Evolutionary conservation across 2,329 filamentous ascomycete species (phyloP).

Genomic region (Trichophyton simii): DNA sequence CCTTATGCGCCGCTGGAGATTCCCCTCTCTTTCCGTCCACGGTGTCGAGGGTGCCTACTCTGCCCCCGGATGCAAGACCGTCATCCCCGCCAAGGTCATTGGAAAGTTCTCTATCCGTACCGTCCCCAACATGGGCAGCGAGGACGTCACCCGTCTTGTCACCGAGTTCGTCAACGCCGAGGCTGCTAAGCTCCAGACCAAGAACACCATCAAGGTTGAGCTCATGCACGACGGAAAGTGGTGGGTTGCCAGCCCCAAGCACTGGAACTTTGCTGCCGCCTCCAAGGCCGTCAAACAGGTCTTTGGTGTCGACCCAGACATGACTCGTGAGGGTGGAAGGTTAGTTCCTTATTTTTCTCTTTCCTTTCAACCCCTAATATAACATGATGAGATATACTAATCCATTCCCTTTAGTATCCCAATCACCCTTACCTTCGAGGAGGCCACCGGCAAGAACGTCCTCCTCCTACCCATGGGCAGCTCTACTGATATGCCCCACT

Average conservation of each 20-base stretch:
- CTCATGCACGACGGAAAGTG: constrained; percentile 90
- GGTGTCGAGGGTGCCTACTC: constrained; percentile 93
- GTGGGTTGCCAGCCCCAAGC: constrained; percentile 96
- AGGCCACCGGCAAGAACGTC: constrained; percentile 96
- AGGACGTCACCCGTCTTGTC: constrained; percentile 74
- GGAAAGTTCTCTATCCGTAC: constrained; percentile 98
- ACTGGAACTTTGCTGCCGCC: constrained; percentile 96
- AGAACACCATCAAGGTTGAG: constrained; percentile 75
- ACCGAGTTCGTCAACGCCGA: constrained; percentile 70
- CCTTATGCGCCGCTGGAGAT: constrained; percentile 92
- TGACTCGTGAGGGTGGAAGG: constrained; percentile 90
- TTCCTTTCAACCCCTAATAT: neutral
- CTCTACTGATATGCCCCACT: constrained; percentile 91
- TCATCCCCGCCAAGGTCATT: constrained; percentile 93
- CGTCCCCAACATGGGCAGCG: constrained; percentile 92
- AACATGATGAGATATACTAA: neutral
- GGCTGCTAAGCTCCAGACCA: constrained; percentile 77
- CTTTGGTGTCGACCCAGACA: constrained; percentile 84
- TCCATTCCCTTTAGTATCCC: constrained; percentile 55
- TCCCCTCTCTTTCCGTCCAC: constrained; percentile 85
- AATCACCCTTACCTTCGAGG: constrained; percentile 91
- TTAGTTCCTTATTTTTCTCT: constrained; percentile 28
- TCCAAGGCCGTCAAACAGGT: constrained; percentile 93
- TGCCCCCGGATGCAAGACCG: constrained; percentile 87
- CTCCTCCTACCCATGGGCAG: constrained; percentile 92